These are phyloP conservation scores for Penicillium macrosclerotiorum DNA, from an alignment of 495 filamentous ascomycete species.

Conservation along the genomic window DNA sequence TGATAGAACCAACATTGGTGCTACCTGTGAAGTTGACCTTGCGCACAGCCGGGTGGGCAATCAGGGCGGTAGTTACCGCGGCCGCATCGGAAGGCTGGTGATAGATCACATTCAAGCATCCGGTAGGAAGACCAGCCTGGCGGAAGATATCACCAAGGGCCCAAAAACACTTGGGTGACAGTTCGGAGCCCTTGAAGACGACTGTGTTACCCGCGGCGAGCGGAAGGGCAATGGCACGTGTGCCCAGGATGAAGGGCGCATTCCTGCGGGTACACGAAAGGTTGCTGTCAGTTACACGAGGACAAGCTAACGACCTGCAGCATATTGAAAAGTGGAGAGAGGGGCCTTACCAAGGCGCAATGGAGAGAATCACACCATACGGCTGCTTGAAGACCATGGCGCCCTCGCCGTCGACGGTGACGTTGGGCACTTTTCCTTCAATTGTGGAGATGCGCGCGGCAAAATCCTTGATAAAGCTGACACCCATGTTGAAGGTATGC, in stretches of 20 bases:
- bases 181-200: slow-evolving; percentile 75
- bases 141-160: slow-evolving; percentile 66
- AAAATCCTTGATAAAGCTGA: slow-evolving; percentile 65
- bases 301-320: too few relatives aligned
- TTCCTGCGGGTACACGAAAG: slow-evolving; percentile 45
- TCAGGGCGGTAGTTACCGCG: slow-evolving; percentile 53
- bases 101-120: slow-evolving; percentile 56
- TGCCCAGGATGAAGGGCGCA: slow-evolving; percentile 60
- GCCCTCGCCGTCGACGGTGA: slow-evolving; percentile 51
- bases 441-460: slow-evolving; percentile 63
- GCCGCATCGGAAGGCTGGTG: slow-evolving; percentile 52
- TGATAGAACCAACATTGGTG: slow-evolving; percentile 53
- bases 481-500: slow-evolving; percentile 63
- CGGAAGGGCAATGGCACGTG: slow-evolving; percentile 69
- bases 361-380: slow-evolving; percentile 74
- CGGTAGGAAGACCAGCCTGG: slow-evolving; percentile 68
- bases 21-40: slow-evolving; percentile 65
- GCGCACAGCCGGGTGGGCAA: slow-evolving; percentile 54
- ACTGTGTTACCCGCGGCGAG: slow-evolving; percentile 78
- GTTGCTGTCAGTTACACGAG: too few relatives aligned
- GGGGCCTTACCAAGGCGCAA: slow-evolving; percentile 85
- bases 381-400: slow-evolving; percentile 78
- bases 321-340: too few relatives aligned
- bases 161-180: slow-evolving; percentile 73
- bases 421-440: slow-evolving; percentile 59